Percentiles rank a stretch among this genome's conserved stretches.
These are phyloP conservation scores for Coemansia furcata DNA, from an alignment of 192 early-diverging fungal genomes.

Conservation along the genomic window DNA sequence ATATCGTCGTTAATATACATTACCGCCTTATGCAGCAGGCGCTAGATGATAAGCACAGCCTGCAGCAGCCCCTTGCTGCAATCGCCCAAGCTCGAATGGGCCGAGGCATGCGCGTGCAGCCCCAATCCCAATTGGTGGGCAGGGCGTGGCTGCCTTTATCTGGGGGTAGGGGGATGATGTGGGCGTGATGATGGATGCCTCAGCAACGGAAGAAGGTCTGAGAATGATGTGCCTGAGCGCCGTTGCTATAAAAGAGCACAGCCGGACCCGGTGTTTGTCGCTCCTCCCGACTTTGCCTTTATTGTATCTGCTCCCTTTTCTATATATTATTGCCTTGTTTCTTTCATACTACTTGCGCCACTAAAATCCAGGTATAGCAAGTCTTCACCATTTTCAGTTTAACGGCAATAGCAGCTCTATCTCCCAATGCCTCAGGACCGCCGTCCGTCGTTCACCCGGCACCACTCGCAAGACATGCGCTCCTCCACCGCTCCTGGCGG, in stretches of 20 bases:
- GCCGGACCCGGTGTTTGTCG: conserved; percentile 4
- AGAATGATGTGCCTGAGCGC: conserved; percentile 1
- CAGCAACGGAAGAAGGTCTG: too few relatives aligned
- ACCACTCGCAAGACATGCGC: conserved; percentile 52
- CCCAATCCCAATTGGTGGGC: conserved; percentile 18
- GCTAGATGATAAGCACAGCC: neutral
- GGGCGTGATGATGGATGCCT: too few relatives aligned
- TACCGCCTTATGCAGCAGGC: neutral
- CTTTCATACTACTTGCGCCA: neutral
- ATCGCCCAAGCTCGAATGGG: conserved; percentile 6
- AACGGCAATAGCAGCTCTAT: neutral
- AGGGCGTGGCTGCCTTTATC: neutral
- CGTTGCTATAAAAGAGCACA: conserved; percentile 2
- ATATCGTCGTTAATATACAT: neutral
- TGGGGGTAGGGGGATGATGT: neutral
- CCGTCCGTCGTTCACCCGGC: conserved; percentile 46
- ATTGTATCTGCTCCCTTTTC: neutral
- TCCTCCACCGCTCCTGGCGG: conserved; percentile 37
- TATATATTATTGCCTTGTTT: neutral
- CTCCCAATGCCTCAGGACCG: conserved; percentile 46
- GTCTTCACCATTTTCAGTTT: neutral
- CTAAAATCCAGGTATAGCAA: neutral
- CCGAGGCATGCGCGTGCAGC: conserved; percentile 5
- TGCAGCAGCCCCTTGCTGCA: conserved; percentile 1
- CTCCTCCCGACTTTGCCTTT: neutral